A percentile compares a stretch with the other conserved stretches of the same genome.
These are phyloP conservation scores for Fusarium odoratissimum DNA, from an alignment of 2,329 filamentous ascomycete genomes.

Conservation along the genomic window DNA sequence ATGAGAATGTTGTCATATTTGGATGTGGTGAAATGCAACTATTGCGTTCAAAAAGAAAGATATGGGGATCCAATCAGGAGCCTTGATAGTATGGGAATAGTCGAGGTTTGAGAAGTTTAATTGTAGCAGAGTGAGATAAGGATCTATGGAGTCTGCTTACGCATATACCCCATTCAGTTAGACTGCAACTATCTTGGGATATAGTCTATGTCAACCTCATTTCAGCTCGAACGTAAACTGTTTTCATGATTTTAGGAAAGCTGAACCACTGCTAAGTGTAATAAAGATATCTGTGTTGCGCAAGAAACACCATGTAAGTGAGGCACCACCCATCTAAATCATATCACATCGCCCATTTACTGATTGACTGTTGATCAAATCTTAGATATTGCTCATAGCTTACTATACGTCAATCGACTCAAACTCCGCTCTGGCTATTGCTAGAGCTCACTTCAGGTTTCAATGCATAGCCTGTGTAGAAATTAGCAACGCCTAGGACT, in stretches of 20 bases:
- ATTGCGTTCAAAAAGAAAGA: background rate
- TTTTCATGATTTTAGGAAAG: background rate
- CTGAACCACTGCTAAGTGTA: rapidly evolving
- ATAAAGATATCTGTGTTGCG: background rate
- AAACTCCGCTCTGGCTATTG: background rate
- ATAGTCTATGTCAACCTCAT: background rate
- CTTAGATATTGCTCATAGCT: background rate
- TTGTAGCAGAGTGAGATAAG: background rate
- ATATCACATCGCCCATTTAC: background rate
- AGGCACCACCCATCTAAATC: background rate
- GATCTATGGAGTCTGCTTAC: slow-evolving; percentile 1
- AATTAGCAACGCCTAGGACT: background rate
- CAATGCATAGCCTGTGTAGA: background rate
- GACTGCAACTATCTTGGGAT: background rate
- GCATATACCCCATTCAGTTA: background rate
- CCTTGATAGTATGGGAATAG: background rate
- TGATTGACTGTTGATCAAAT: rapidly evolving
- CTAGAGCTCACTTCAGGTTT: slow-evolving; percentile 1
- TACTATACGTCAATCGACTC: background rate
- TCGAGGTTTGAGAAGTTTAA: background rate
- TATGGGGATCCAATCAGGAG: background rate
- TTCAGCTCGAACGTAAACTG: background rate
- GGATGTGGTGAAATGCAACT: background rate
- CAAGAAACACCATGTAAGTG: background rate
- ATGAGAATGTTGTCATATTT: slow-evolving; percentile 40